Evolutionary conservation across 257 asterid genomes (phyloP).

Genomic region (Euphrasia confusa): DNA sequence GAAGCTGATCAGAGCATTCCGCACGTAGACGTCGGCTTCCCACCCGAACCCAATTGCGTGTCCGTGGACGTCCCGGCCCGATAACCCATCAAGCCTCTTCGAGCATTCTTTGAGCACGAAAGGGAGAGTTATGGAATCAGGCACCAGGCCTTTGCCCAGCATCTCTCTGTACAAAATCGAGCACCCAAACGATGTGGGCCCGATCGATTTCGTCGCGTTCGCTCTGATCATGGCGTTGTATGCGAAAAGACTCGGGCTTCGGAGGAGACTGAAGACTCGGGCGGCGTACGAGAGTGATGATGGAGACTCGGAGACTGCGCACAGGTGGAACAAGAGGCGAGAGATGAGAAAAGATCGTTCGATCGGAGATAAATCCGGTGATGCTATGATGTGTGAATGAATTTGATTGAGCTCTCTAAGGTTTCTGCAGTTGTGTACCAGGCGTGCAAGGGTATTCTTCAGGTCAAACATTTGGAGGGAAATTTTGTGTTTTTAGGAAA

Average conservation of each 20-base stretch:
- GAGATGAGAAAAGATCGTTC: conserved; percentile 52
- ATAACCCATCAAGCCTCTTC: conserved; percentile 29
- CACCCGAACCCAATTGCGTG: conserved; percentile 54
- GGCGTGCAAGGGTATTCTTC: conserved; percentile 35
- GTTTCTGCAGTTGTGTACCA: conserved; percentile 48
- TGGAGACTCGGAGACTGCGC: conserved; percentile 36
- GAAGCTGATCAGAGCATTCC: conserved; percentile 51
- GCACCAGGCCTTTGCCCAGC: conserved; percentile 35
- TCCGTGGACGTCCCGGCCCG: conserved; percentile 50
- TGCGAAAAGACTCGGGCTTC: conserved; percentile 41
- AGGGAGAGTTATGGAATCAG: conserved; percentile 60
- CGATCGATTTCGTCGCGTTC: conserved; percentile 38
- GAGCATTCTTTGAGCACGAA: conserved; percentile 69
- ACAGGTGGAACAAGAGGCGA: conserved; percentile 56
- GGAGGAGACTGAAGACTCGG: conserved; percentile 37
- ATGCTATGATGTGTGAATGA: conserved; percentile 45
- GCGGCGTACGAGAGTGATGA: conserved; percentile 44
- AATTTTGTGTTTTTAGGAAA: background rate
- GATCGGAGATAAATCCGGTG: conserved; percentile 36
- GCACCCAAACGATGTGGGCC: conserved; percentile 35
- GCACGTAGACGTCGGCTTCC: conserved; percentile 48
- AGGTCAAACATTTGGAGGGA: conserved; percentile 40
- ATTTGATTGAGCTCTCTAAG: conserved; percentile 49
- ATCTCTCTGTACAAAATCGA: conserved; percentile 45
- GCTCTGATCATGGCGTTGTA: conserved; percentile 79